Evolutionary conservation across 371 early-diverging fungal species (phyloP), one percentile per base, ranked within the genome.

Genomic region (Rhizomucor pusillus): DNA sequence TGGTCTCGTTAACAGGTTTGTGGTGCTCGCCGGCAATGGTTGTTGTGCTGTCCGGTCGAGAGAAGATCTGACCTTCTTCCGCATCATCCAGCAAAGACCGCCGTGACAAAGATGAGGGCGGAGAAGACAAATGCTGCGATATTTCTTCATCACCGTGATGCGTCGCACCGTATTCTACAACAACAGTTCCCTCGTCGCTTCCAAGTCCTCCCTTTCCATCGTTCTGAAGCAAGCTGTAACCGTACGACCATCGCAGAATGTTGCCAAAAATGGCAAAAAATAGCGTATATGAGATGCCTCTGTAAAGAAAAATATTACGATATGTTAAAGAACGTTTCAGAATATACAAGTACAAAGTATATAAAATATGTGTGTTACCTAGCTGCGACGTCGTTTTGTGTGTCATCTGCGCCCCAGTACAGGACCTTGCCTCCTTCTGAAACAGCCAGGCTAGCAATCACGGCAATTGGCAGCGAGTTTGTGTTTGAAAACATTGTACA

Each of bases 211-310:
- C 51, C 11, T 25, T 35, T 14, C 35, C 48, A 49, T 49, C 25
- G 29, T 56, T 56, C 22, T 56, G 74, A 46, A 90, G 62, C 20
- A 90, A 60, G 4, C 73, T 70, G 44, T 87, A 83, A 37, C 91
- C 91, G 54, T 86, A 88, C 29, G 87, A 87, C 89, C 89, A 90
- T 19, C 89, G 82, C 45, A 89, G 59, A 16, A 57, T 25, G 54
- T 90, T 90, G 60, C 86, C 80, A 68, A 89, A 80, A 59, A 89
- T 79, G 36, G 85, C 88, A 65, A 81, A 89, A 41, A 90, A 84
- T 48, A 90, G 71, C 22, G 84, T 85, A 56, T 90, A 90, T 0
- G 89, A 83, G 25, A 90, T 80, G 13, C 90, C 88, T 56, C 91
- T 81, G 39, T 29, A 13, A n/a, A n/a, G n/a, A n/a, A n/a, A n/a